A percentile compares a stretch with the other conserved stretches of the same genome.
Evolutionary conservation across 306 rosid species (phyloP).

Genomic region (Medicago ruthenica): DNA sequence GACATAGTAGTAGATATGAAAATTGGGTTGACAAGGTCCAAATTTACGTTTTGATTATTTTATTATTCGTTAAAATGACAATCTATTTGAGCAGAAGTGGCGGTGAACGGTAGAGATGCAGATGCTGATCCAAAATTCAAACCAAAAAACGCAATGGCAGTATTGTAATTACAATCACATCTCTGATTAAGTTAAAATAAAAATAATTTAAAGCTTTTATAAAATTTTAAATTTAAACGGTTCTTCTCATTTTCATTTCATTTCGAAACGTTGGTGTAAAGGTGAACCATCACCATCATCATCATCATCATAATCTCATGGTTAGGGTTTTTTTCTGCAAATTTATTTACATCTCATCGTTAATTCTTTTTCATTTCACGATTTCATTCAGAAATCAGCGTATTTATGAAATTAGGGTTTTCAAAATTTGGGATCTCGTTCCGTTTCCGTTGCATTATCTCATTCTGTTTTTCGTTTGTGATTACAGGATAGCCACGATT

Average conservation of each 20-base stretch:
- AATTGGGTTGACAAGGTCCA: too few relatives aligned
- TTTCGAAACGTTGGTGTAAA: background rate
- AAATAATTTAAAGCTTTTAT: background rate
- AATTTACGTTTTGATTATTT: too few relatives aligned
- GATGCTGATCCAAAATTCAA: background rate
- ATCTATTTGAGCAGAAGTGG: too few relatives aligned
- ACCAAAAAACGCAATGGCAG: background rate
- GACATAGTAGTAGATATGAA: too few relatives aligned
- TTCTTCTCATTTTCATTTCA: constrained; percentile 18
- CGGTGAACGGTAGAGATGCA: background rate
- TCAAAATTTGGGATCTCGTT: constrained; percentile 26
- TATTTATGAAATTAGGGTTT: constrained; percentile 15
- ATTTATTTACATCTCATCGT: background rate
- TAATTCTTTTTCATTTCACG: background rate
- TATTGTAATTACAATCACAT: background rate
- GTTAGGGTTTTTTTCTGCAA: constrained; percentile 6
- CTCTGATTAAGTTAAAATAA: background rate
- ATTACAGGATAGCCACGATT: constrained; percentile 80
- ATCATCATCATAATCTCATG: constrained; percentile 15
- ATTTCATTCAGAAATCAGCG: background rate
- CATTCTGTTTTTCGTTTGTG: constrained; percentile 12
- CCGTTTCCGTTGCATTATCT: background rate
- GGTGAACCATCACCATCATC: background rate
- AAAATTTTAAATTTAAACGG: constrained; percentile 19
- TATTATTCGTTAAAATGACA: too few relatives aligned